Base-by-base conservation (phyloP, 2,329 filamentous ascomycete species). In the Ophiostoma populinum region DNA sequence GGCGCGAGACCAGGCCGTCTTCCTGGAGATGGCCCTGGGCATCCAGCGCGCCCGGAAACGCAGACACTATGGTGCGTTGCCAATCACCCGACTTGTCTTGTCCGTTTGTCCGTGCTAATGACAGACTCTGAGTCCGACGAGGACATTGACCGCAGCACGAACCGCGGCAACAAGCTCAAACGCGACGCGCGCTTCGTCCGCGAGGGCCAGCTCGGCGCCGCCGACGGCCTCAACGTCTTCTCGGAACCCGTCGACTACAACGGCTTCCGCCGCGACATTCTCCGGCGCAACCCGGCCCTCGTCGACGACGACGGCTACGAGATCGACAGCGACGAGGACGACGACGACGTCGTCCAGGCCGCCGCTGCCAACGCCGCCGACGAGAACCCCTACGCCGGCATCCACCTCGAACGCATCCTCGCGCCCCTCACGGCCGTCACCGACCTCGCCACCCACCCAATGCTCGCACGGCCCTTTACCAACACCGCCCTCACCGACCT, bases 251-350 rank as follows among this genome's bases (percentile, higher is more conserved):
- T 40, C 46, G 74, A 81, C 38, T 80, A 83, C 51, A 77, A 70
- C 22, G 81, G 81, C 40, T 76, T 78, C 49, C 62, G 67, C 39
- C 68, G 82, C 49, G 64, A 73, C 36, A 81, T 86, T 44, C 73
- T 92, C 43, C 71, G 72, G 52, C 70, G 69, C 44, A 87, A 85
- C 46, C 77, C 78, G 5, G 67, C 70, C 9, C 61, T 80, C 31
- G 61, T 80, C 44, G 80, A 87, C 55, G 73, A 81, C 30, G 80
- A 87, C 46, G 80, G 80, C 42, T 83, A 80, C 50, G 73, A 81
- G 42, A 60, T 83, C 37, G 75, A 82, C 27, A 77, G 71, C 49
- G 73, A 76, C 41, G 76, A 82, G 40, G 75, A 80, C 38, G 42
- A 74, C 40, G 70, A 74, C 40, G 70, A 75, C 27, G 66, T 64